These are phyloP conservation scores for Fusarium heterosporum DNA, from an alignment of 2,329 filamentous ascomycete genomes.

Conservation along the genomic window DNA sequence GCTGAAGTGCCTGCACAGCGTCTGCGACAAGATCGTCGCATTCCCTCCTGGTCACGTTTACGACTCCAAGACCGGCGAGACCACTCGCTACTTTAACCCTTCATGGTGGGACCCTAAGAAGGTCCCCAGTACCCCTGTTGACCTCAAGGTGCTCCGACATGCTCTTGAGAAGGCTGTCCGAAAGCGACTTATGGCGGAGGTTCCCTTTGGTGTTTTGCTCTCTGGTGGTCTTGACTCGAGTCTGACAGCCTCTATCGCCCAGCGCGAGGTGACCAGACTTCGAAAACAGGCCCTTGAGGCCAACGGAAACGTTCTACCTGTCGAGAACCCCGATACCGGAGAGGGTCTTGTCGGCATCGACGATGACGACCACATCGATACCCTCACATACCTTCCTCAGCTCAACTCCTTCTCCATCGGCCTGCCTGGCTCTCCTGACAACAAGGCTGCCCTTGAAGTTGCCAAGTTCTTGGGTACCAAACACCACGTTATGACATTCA, in stretches of 20 bases:
- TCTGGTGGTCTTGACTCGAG: slow-evolving; percentile 97
- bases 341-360: slow-evolving; percentile 93
- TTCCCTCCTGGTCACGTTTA: slow-evolving; percentile 97
- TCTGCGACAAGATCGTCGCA: slow-evolving; percentile 93
- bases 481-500: slow-evolving; percentile 98
- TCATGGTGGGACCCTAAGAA: slow-evolving; percentile 88
- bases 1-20: slow-evolving; percentile 90
- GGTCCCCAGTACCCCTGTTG: slow-evolving; percentile 82
- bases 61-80: slow-evolving; percentile 89
- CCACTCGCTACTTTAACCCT: slow-evolving; percentile 90
- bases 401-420: slow-evolving; percentile 99
- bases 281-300: slow-evolving; percentile 71
- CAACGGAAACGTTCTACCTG: slow-evolving; percentile 59
- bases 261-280: slow-evolving; percentile 87
- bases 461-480: slow-evolving; percentile 97
- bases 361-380: slow-evolving; percentile 88
- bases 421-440: slow-evolving; percentile 91
- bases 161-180: slow-evolving; percentile 90
- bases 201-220: slow-evolving; percentile 94
- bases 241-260: slow-evolving; percentile 92
- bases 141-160: slow-evolving; percentile 84
- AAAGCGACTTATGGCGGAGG: slow-evolving; percentile 98
- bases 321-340: slow-evolving; percentile 67
- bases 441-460: slow-evolving; percentile 89
- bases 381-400: slow-evolving; percentile 90